Conservation (phyloP, 2,329 filamentous ascomycete genomes). For the Fusarium sp. region DNA sequence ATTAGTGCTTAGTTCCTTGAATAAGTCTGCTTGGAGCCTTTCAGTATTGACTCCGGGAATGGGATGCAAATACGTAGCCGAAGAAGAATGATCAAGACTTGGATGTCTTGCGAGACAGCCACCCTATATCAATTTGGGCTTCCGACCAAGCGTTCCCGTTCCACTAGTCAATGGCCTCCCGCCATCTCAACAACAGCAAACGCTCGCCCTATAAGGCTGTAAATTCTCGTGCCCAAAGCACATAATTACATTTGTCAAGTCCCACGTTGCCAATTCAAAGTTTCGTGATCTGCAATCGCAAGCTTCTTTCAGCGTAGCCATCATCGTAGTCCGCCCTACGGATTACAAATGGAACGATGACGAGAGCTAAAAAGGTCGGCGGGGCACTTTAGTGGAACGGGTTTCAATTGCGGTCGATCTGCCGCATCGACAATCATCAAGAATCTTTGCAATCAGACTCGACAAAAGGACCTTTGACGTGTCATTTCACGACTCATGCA, state of each 20-base stretch:
- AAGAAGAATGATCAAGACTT: not conserved
- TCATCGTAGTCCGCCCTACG: too few relatives aligned
- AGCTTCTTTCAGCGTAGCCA: not conserved
- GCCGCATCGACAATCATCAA: not conserved
- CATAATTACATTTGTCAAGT: too few relatives aligned
- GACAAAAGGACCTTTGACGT: not conserved
- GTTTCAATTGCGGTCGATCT: not conserved
- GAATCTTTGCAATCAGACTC: not conserved
- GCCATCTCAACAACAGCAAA: not conserved
- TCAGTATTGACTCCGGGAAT: not conserved
- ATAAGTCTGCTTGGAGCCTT: accelerated
- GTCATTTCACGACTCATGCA: not conserved
- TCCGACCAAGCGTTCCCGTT: not conserved
- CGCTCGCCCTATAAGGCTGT: not conserved
- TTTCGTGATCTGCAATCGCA: not conserved
- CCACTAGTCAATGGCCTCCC: not conserved
- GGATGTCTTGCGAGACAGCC: not conserved
- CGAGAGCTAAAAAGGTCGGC: not conserved
- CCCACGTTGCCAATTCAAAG: not conserved
- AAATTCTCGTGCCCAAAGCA: too few relatives aligned
- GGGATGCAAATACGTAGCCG: not conserved
- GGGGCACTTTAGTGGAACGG: not conserved
- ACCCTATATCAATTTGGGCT: not conserved
- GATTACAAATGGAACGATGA: not conserved
- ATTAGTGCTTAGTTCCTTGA: too few relatives aligned